Evolutionary conservation across 768 basidiomycete species (phyloP).

Genomic region (Tephrocybe rancida): DNA sequence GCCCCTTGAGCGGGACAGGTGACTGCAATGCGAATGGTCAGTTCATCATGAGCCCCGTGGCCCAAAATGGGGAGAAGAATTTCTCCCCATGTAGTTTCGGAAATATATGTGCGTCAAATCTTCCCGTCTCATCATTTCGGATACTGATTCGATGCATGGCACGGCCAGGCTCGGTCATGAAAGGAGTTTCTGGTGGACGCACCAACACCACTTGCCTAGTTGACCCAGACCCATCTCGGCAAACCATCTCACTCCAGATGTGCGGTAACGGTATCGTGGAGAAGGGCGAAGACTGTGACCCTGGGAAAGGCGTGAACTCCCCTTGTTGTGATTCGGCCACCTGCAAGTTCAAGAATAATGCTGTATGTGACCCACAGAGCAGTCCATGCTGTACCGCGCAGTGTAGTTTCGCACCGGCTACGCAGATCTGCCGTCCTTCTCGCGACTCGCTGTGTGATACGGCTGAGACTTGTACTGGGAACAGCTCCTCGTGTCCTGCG

Average conservation of each 20-base stretch:
- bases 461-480: constrained; percentile 76
- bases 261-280: constrained; percentile 87
- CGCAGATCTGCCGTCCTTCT: constrained; percentile 71
- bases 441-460: constrained; percentile 70
- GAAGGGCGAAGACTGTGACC: constrained; percentile 86
- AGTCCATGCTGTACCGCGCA: constrained; percentile 72
- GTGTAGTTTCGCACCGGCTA: constrained; percentile 70
- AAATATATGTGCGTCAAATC: constrained; percentile 69
- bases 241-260: constrained; percentile 67
- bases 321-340: constrained; percentile 74
- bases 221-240: constrained; percentile 48
- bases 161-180: constrained; percentile 63
- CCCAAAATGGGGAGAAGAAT: constrained; percentile 57
- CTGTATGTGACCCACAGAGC: constrained; percentile 80
- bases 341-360: constrained; percentile 72
- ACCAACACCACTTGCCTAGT: constrained; percentile 72
- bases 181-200: constrained; percentile 37
- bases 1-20: constrained; percentile 56
- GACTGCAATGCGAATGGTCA: constrained; percentile 65
- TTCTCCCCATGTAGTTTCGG: constrained; percentile 85
- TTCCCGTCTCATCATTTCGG: neutral
- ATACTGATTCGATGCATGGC: neutral
- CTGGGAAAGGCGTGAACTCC: constrained; percentile 59
- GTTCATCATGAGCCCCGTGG: constrained; percentile 87
- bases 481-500: constrained; percentile 68